Evolutionary conservation across 106 monocot species (phyloP), one percentile per base, ranked within the genome.

Genomic region (Allium cepa): DNA sequence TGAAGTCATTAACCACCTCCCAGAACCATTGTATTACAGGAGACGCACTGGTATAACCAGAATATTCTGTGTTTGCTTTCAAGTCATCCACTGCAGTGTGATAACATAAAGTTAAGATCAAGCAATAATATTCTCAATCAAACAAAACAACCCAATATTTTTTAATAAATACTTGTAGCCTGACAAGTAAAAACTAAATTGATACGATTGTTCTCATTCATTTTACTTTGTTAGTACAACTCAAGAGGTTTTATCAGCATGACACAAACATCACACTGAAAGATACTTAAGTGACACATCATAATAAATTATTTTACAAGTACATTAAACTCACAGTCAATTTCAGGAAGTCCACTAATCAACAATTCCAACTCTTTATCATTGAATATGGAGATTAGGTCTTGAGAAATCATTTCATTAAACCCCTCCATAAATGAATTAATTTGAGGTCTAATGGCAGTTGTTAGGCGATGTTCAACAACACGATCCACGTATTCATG

Each of bases 21-120:
- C 99, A 99, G 87, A 99, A 99, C 99, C 99, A 99, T 72, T 99
- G 99, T 57, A 99, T 90, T 9, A 99, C 90, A 70, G 90, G 84
- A 49, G 99, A 90, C 15, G 87, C 92, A 81, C 80, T 90, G 66
- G 77, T 99, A 60, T 99, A 99, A n/a, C 93, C 90, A 69, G 99
- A 90, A 73, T 99, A 99, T 53, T 99, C 99, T 0, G 99, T 93
- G 75, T 93, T 99, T 74, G 73, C 86, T 62, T 87, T 87, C 70
- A 99, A 82, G 60, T 99, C 93, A 76, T 99, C 99, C 84, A 99
- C 99, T 99, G 72, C 26, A 81, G 18, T 36, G 36, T 36, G 36
- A 36, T 36, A 36, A 36, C 36, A 36, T 36, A 36, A 36, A 36
- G 36, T 36, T 9, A 16, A 59, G 18, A 7, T 14, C 15, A 61